These are phyloP conservation scores for Phlegmacium glaucopus DNA, from an alignment of 768 basidiomycete species.

Conservation along the genomic window DNA sequence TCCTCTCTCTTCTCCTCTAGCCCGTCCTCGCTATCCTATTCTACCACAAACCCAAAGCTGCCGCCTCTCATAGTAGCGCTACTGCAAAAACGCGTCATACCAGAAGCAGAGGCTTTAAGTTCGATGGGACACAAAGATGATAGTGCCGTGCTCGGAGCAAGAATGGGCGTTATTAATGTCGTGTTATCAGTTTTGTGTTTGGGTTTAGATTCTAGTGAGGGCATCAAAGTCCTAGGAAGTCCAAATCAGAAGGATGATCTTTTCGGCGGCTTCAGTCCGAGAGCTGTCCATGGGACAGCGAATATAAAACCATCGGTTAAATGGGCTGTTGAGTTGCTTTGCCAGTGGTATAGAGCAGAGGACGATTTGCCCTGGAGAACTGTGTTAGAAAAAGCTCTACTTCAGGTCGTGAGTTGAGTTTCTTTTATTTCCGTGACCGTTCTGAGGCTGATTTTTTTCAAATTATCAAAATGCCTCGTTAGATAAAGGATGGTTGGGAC, in stretches of 20 bases:
- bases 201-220: slow-evolving; percentile 5
- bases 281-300: background rate
- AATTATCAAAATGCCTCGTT: background rate
- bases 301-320: slow-evolving; percentile 9
- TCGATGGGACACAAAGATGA: slow-evolving; percentile 12
- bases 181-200: slow-evolving; percentile 33
- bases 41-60: slow-evolving; percentile 11
- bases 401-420: slow-evolving; percentile 16
- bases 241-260: slow-evolving; percentile 16
- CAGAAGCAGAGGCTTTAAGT: slow-evolving; percentile 42
- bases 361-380: slow-evolving; percentile 14
- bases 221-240: background rate
- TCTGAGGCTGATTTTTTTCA: background rate
- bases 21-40: background rate
- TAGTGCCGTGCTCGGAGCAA: slow-evolving; percentile 27
- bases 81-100: slow-evolving; percentile 45
- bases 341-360: slow-evolving; percentile 18
- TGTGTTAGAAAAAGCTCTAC: slow-evolving; percentile 19
- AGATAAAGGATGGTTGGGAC: slow-evolving; percentile 39
- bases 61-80: slow-evolving; percentile 31
- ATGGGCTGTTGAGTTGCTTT: slow-evolving; percentile 17
- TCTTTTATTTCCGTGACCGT: slow-evolving; percentile 11
- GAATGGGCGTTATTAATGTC: slow-evolving; percentile 37
- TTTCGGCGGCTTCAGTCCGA: slow-evolving; percentile 9
- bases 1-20: background rate